A percentile compares a stretch with the other conserved stretches of the same genome.
These are phyloP conservation scores for Tylopilus felleus DNA, from an alignment of 768 basidiomycete genomes.

Conservation along the genomic window DNA sequence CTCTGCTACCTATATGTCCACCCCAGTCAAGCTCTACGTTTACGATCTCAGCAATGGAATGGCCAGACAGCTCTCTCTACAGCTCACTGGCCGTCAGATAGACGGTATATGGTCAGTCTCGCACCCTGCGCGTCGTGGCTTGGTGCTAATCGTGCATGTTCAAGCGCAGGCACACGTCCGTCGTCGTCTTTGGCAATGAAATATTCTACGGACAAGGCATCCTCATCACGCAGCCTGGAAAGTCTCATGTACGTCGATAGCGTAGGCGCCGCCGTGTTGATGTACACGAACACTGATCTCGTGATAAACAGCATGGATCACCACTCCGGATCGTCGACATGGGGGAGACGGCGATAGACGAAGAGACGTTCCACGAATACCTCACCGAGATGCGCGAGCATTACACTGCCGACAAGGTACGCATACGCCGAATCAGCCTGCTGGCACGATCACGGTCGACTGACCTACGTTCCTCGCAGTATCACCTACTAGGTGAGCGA, in stretches of 20 bases:
- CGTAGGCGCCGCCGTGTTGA: not conserved
- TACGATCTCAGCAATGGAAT: constrained; percentile 91
- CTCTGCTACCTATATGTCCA: constrained; percentile 16
- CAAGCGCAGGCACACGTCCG: constrained; percentile 78
- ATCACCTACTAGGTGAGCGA: constrained; percentile 73
- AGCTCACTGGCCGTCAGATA: constrained; percentile 84
- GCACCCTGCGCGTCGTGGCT: not conserved
- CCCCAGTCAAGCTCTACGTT: constrained; percentile 74
- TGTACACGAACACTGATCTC: not conserved
- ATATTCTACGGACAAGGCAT: constrained; percentile 92
- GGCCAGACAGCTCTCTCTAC: constrained; percentile 71
- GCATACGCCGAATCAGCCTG: constrained; percentile 13
- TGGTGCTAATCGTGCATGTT: constrained; percentile 9
- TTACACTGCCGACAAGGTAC: constrained; percentile 88
- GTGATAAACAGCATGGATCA: constrained; percentile 56
- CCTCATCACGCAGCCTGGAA: constrained; percentile 62
- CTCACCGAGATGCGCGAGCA: constrained; percentile 66
- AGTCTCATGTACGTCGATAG: constrained; percentile 65
- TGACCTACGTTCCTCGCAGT: constrained; percentile 42
- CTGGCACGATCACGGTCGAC: not conserved
- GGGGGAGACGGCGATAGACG: constrained; percentile 77
- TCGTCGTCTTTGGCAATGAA: constrained; percentile 85
- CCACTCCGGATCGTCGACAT: constrained; percentile 71
- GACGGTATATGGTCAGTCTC: constrained; percentile 83
- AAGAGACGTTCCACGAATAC: constrained; percentile 85